Conservation (phyloP, 2,329 filamentous ascomycete species). For the Sporothrix mexicana region DNA sequence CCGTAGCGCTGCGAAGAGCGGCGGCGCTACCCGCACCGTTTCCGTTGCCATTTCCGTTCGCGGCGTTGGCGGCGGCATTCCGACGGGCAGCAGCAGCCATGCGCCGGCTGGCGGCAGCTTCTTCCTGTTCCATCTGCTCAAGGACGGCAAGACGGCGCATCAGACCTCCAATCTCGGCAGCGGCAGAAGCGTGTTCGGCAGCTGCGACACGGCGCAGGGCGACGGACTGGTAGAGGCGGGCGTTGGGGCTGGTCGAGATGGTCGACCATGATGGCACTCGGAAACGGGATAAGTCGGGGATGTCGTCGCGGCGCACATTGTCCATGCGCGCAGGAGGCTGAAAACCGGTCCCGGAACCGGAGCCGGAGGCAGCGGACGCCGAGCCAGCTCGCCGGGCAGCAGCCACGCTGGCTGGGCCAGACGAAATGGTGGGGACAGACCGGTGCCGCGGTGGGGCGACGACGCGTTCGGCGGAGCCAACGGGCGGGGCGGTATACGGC, state of each 20-base stretch:
- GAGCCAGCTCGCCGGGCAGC: constrained; percentile 26
- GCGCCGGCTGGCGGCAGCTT: constrained; percentile 40
- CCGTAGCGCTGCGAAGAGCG: neutral
- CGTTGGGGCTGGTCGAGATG: constrained; percentile 59
- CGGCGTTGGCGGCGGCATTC: constrained; percentile 33
- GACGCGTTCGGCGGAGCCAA: constrained; percentile 26
- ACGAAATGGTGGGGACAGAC: constrained; percentile 24
- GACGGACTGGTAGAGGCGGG: constrained; percentile 67
- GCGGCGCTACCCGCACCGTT: neutral
- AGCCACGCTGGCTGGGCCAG: neutral
- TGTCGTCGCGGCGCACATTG: constrained; percentile 41
- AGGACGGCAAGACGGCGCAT: constrained; percentile 45
- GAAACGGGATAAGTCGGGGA: constrained; percentile 58
- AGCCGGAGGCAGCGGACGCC: constrained; percentile 38
- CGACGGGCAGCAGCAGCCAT: constrained; percentile 29
- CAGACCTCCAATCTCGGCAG: constrained; percentile 42
- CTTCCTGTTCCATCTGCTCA: constrained; percentile 49
- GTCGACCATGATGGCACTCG: constrained; percentile 65
- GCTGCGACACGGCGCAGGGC: constrained; percentile 65
- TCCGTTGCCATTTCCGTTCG: constrained; percentile 30
- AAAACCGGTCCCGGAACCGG: constrained; percentile 48
- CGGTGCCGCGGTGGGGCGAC: constrained; percentile 35
- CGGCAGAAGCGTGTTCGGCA: constrained; percentile 47
- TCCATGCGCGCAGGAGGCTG: constrained; percentile 40
- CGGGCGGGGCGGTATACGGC: constrained; percentile 54